These are phyloP conservation scores for Fomitopsis serialis DNA, from an alignment of 768 basidiomycete species.

Conservation along the genomic window DNA sequence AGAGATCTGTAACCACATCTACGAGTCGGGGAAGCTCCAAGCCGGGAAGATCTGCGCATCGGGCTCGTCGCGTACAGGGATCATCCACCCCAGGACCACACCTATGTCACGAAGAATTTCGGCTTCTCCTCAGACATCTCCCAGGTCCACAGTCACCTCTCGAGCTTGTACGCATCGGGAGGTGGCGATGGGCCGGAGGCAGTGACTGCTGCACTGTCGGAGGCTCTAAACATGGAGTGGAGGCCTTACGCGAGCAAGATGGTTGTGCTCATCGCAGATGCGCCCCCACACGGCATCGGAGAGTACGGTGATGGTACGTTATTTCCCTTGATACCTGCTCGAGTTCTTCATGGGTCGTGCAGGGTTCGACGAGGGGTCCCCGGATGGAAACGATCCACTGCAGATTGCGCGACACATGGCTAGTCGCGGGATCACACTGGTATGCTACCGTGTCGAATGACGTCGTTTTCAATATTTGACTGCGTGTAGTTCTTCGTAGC, in stretches of 20 bases:
- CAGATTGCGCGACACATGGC: constrained; percentile 89
- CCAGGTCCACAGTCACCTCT: constrained; percentile 80
- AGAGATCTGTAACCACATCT: constrained; percentile 90
- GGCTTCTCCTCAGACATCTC: constrained; percentile 91
- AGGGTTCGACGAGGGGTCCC: constrained; percentile 94
- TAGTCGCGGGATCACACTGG: constrained; percentile 82
- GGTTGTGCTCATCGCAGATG: constrained; percentile 95
- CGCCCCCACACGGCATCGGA: constrained; percentile 95
- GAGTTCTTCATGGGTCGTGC: constrained; percentile 5
- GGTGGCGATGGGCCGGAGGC: constrained; percentile 97
- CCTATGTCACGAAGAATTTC: constrained; percentile 90
- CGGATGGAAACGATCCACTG: constrained; percentile 89
- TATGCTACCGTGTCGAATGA: constrained; percentile 29
- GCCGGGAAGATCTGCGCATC: constrained; percentile 82
- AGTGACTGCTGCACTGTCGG: constrained; percentile 88
- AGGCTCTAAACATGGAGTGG: constrained; percentile 89
- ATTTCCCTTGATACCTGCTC: constrained; percentile 5
- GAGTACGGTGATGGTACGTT: constrained; percentile 90
- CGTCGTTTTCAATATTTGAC: constrained; percentile 5
- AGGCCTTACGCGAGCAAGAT: constrained; percentile 85
- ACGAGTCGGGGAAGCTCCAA: constrained; percentile 90
- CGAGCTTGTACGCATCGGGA: constrained; percentile 80
- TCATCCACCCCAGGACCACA: constrained; percentile 96
- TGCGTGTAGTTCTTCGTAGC: constrained; percentile 88
- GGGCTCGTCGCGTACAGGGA: constrained; percentile 95